Evolutionary conservation across 352 stramenopile genomes (phyloP).

Genomic region (Pythium chondricola): DNA sequence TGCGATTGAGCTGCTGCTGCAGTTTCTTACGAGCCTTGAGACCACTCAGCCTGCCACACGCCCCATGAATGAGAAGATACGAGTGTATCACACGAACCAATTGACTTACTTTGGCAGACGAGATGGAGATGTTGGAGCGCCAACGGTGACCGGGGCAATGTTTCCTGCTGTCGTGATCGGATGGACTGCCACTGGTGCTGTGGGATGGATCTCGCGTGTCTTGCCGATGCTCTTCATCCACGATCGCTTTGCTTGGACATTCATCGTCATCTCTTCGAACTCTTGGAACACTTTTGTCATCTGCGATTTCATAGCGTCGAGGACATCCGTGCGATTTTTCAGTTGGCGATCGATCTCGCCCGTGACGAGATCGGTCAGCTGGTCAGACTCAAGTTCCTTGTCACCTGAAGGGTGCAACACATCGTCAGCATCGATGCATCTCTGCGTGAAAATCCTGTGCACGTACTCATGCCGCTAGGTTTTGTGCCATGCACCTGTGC

Average conservation of each 20-base stretch:
- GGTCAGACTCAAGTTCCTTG: constrained; percentile 27
- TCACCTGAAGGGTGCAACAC: constrained; percentile 14
- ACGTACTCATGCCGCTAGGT: not conserved
- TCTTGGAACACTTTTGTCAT: constrained; percentile 63
- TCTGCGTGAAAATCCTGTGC: not conserved
- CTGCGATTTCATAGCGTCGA: constrained; percentile 59
- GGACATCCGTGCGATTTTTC: constrained; percentile 33
- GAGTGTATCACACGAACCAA: not conserved
- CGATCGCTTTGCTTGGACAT: constrained; percentile 47
- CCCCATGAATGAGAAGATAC: not conserved
- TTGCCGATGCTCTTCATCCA: constrained; percentile 64
- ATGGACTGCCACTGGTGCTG: constrained; percentile 18
- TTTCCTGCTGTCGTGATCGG: constrained; percentile 27
- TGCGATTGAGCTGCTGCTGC: constrained; percentile 30
- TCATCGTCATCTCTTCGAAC: constrained; percentile 59
- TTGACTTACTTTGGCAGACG: constrained; percentile 42
- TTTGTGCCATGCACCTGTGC: not conserved
- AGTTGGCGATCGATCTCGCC: constrained; percentile 59
- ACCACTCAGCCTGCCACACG: constrained; percentile 19
- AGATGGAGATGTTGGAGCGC: constrained; percentile 14
- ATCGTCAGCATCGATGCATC: not conserved
- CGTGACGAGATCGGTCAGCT: constrained; percentile 57
- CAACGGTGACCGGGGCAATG: constrained; percentile 4
- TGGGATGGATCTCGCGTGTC: constrained; percentile 25
- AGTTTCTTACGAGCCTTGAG: constrained; percentile 42